Percentiles rank a stretch among this genome's conserved stretches.
Conservation (phyloP, 371 early-diverging fungal genomes). For the Mucor indicus region DNA sequence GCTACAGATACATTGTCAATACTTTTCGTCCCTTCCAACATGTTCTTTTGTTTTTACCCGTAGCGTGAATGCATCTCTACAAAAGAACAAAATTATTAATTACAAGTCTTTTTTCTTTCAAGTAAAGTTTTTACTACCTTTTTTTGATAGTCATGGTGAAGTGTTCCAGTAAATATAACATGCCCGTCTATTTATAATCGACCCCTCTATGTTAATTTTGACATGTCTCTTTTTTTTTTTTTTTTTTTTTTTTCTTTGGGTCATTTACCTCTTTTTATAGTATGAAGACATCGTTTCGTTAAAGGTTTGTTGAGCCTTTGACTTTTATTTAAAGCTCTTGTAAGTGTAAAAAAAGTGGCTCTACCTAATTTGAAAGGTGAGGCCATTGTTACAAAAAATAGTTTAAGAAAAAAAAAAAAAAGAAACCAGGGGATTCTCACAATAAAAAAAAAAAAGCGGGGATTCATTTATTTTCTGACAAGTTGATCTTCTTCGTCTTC, state of each 20-base stretch:
- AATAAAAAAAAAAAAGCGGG: neutral
- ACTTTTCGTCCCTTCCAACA: neutral
- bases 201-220: no score
- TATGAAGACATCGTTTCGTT: conserved; percentile 10
- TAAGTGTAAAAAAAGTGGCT: neutral
- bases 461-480: neutral
- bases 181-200: no score
- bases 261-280: conserved; percentile 3
- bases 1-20: neutral
- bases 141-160: conserved; percentile 12
- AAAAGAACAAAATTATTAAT: no score
- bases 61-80: conserved; percentile 25
- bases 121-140: neutral
- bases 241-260: neutral
- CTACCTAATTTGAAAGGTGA: conserved; percentile 4
- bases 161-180: no score
- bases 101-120: neutral
- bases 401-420: no score
- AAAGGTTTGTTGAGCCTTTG: neutral
- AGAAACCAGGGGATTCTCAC: no score
- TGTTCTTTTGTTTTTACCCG: conserved; percentile 13
- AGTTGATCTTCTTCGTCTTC: conserved; percentile 4
- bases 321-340: conserved; percentile 3
- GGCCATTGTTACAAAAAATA: no score
- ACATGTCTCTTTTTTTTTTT: no score